phyloP scores from a whole-genome alignment of 1,139 yeast genomes.

The Starmera stellimalicola region DNA sequence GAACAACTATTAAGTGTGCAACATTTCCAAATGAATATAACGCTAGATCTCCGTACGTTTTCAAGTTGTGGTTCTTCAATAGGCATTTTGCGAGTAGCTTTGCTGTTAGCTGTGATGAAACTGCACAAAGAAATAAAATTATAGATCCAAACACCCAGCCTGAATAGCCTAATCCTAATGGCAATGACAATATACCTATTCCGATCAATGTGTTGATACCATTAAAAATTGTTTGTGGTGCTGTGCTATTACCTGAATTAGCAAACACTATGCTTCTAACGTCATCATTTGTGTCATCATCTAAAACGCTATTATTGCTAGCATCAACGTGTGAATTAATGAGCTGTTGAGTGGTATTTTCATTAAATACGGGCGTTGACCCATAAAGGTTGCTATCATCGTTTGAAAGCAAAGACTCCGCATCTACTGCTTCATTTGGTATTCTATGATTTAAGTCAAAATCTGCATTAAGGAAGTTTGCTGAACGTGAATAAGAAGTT shows the following conservation, averaged over 20 bases:
- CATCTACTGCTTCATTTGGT: background rate
- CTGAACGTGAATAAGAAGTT: constrained; percentile 16
- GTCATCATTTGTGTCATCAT: constrained; percentile 49
- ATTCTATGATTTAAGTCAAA: constrained; percentile 8
- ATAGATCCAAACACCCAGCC: constrained; percentile 66
- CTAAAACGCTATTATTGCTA: constrained; percentile 35
- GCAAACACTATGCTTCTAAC: constrained; percentile 23
- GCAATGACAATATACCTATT: constrained; percentile 75
- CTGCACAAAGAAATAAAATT: constrained; percentile 39
- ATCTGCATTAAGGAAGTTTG: constrained; percentile 17
- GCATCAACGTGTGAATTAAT: background rate
- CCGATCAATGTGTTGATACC: constrained; percentile 82
- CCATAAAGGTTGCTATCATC: too few relatives aligned
- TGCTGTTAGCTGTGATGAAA: constrained; percentile 54
- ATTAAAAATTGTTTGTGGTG: constrained; percentile 81
- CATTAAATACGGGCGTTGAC: too few relatives aligned
- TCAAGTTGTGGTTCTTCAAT: constrained; percentile 49
- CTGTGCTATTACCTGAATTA: constrained; percentile 42
- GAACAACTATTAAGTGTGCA: constrained; percentile 45
- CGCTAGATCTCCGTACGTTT: constrained; percentile 74
- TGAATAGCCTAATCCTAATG: constrained; percentile 67
- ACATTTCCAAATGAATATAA: constrained; percentile 46
- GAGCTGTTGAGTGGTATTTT: background rate
- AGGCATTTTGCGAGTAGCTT: constrained; percentile 39
- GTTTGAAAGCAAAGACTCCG: background rate